Evolutionary conservation across 1,284 basidiomycete species (phyloP).

Genomic region (Apiotrichum sp.): DNA sequence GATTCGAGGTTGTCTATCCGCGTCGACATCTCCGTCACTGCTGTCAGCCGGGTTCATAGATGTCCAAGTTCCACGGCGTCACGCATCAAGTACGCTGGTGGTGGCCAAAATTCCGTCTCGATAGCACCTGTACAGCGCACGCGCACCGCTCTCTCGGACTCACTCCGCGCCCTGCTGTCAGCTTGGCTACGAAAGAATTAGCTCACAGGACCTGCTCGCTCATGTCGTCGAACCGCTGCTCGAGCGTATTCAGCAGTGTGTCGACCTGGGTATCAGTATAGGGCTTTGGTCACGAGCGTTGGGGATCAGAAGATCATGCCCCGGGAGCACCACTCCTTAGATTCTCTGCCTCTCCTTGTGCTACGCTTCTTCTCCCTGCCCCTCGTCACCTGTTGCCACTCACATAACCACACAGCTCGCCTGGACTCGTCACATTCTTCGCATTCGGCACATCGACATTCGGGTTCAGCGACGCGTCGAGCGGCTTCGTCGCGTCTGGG

Average conservation of each 20-base stretch:
- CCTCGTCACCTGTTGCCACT: conserved; percentile 10
- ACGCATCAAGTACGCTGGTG: no score
- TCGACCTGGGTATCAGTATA: conserved; percentile 34
- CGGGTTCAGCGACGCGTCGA: background rate
- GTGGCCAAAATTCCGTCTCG: no score
- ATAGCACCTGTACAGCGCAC: background rate
- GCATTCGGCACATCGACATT: conserved; percentile 11
- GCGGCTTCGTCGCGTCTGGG: conserved; percentile 1
- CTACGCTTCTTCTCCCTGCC: background rate
- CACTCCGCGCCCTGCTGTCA: conserved; percentile 28
- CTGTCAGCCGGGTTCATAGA: conserved; percentile 8
- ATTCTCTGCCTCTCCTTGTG: no score
- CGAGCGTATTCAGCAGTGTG: conserved; percentile 40
- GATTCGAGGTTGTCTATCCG: conserved; percentile 45
- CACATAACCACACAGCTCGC: conserved; percentile 42
- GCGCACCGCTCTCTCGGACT: conserved; percentile 3
- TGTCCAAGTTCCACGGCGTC: background rate
- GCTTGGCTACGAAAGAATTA: background rate
- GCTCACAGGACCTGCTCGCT: conserved; percentile 45
- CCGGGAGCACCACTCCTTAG: no score
- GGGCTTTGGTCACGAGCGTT: background rate
- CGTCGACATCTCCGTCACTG: conserved; percentile 43
- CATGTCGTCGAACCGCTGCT: conserved; percentile 45
- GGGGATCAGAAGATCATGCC: no score
- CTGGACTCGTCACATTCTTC: conserved; percentile 39